Evolutionary conservation across 2,329 filamentous ascomycete genomes (phyloP), one percentile per base, ranked within the genome.

Genomic region (Botrytis galanthina): DNA sequence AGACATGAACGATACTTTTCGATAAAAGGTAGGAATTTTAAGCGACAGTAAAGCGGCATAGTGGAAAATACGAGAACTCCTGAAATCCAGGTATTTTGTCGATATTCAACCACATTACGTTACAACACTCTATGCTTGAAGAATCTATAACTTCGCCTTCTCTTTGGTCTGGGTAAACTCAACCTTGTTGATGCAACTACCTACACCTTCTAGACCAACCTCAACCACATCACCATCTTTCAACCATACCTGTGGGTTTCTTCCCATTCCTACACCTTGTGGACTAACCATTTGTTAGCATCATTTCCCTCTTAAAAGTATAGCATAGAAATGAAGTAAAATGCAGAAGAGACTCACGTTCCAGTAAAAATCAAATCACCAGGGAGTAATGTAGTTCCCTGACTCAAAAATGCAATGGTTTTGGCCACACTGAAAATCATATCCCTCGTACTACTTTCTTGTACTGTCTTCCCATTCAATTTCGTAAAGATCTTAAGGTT

Each of bases 171-270:
- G 81, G 8, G 77, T 77, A 78, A 85, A 86, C 76, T 86, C 84
- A 35, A 87, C 82, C 78, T 81, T 86, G 80, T 88, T 88, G 6
- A 80, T 86, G 77, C 86, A 90, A 22, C 85, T 87, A 37, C 92
- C 91, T 10, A 93, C 88, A 1, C 86, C 84, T 77, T 93, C 90
- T 1, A 93, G 84, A 10, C 85, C 86, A 68, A 93, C 91, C 80
- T 93, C 89, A 32, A 93, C 90, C 35, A 89, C 82, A 80, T 93
- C 92, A 7, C 91, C 90, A 80, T 93, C 86, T 81, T 90, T 89
- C 73, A 93, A 82, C 90, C 91, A 93, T 16, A 92, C 77, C 73
- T 86, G 87, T 4, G 91, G 91, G 73, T 87, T 90, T 68, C 87
- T 86, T 22, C 91, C 91, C 87, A 92, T 90, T 1, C 90, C 91